Base-by-base conservation (phyloP, 176 grass and related monocot genomes). In the Olyra latifolia region DNA sequence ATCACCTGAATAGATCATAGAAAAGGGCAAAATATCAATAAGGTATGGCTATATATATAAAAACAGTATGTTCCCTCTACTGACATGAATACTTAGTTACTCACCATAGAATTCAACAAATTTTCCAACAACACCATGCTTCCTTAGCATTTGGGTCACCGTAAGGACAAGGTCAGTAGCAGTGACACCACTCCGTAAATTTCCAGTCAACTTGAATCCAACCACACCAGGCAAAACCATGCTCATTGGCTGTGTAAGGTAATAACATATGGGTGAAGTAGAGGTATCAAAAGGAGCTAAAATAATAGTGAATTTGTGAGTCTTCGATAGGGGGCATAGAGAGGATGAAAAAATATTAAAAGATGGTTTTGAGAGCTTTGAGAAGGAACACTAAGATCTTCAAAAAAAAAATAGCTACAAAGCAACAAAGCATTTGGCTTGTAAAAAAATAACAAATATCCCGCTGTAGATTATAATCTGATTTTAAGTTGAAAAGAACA, bases 171-270 rank as follows among this genome's bases (percentile, higher is more conserved):
- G 85, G 70, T 97, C 95, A 4, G 95, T 97, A 49, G 95, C 92
- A 7, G 87, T 97, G 50, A 97, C 87, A 80, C 95, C 95, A 77
- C 84, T 80, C 32, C 64, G 58, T 71, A 97, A 77, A 66, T 92
- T 92, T 50, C 95, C 95, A 57, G 77, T 79, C 58, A 97, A 73
- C 58, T 94, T 90, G 72, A 97, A 94, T 42, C 95, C 95, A 80
- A 97, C 89, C 7, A 97, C 95, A 65, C 95, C 95, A 38, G 91
- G 95, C 67, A 97, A 88, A 73, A 97, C 95, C 95, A 97, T 97
- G 85, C 95, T 97, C 95, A 97, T 97, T 39, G 95, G 91, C 91
- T 97, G 87, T 81, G 72, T 42, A 76, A 71, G 42, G 67, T 9
- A 88, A 74, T 39, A 73, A 63, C 13, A 43, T 54, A 72, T 40